Evolutionary conservation across 257 asterid species (phyloP).

Genomic region (Sherardia arvensis): DNA sequence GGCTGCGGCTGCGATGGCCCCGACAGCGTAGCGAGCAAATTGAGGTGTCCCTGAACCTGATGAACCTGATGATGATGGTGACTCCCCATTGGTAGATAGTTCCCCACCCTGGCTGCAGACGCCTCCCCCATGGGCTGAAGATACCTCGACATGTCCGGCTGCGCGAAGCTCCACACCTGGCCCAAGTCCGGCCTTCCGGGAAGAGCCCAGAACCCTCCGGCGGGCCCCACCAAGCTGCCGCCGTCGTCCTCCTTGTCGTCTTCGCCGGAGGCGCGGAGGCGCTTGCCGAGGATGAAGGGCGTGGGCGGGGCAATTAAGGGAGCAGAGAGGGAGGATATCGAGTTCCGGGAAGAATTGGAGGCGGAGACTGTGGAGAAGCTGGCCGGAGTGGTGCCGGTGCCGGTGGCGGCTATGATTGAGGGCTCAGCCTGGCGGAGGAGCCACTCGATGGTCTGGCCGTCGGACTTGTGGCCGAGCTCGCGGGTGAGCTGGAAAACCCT

Average conservation of each 20-base stretch:
- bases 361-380: slow-evolving; percentile 49
- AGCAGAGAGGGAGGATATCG: slow-evolving; percentile 16
- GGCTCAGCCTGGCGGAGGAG: slow-evolving; percentile 98
- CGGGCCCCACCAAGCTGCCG: slow-evolving; percentile 30
- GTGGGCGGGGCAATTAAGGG: slow-evolving; percentile 56
- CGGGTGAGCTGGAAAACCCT: slow-evolving; percentile 92
- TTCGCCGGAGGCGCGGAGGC: slow-evolving; percentile 51
- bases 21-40: slow-evolving; percentile 83
- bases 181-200: slow-evolving; percentile 81
- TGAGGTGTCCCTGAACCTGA: slow-evolving; percentile 60
- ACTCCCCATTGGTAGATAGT: slow-evolving; percentile 80
- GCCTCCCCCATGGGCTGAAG: slow-evolving; percentile 84
- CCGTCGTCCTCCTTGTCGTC: slow-evolving; percentile 48
- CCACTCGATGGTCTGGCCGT: slow-evolving; percentile 97
- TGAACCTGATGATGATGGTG: slow-evolving; percentile 23
- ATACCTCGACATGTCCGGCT: slow-evolving; percentile 56
- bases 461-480: slow-evolving; percentile 94
- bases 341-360: slow-evolving; percentile 10
- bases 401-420: slow-evolving; percentile 90
- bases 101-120: slow-evolving; percentile 92
- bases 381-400: slow-evolving; percentile 91
- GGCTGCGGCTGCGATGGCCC: slow-evolving; percentile 52
- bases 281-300: slow-evolving; percentile 83
- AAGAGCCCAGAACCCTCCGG: slow-evolving; percentile 88
- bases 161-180: slow-evolving; percentile 87